A percentile compares a stretch with the other conserved stretches of the same genome.
Conservation (phyloP, 345 rosid genomes). For the Nephelium lappaceum region DNA sequence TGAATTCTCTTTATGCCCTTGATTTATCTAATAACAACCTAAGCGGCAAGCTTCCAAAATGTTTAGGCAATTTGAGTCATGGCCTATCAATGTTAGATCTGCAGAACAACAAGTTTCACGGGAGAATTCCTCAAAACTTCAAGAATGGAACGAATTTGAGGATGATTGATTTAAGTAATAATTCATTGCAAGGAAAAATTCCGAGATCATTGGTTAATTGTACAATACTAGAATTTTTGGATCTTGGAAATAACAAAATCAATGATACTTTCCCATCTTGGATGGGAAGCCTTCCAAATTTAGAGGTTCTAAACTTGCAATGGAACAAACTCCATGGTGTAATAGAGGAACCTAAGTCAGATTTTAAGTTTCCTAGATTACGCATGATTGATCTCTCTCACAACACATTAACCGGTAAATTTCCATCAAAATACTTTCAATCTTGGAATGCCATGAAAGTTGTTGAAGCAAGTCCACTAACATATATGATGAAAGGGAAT, state of each 20-base stretch:
- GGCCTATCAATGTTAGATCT: not conserved
- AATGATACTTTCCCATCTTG: conserved; percentile 28
- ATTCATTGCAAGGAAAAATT: conserved; percentile 17
- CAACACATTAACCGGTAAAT: not conserved
- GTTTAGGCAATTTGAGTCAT: conserved; percentile 22
- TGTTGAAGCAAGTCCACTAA: not conserved
- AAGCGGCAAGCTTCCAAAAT: conserved; percentile 30
- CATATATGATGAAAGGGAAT: not conserved
- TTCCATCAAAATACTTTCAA: conserved; percentile 8
- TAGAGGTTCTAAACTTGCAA: conserved; percentile 12
- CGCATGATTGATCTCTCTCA: not conserved
- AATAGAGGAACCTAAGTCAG: not conserved
- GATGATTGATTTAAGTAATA: conserved; percentile 20
- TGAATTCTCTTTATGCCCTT: not conserved
- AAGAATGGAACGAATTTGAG: not conserved
- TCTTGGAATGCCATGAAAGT: conserved; percentile 31
- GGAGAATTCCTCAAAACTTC: conserved; percentile 16
- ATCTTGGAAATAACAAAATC: conserved; percentile 22
- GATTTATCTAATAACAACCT: conserved; percentile 30
- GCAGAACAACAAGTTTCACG: conserved; percentile 22
- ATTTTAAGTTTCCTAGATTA: not conserved
- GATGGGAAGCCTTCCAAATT: conserved; percentile 22
- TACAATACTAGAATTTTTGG: not conserved
- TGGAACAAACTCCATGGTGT: conserved; percentile 9
- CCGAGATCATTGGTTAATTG: conserved; percentile 23